These are phyloP conservation scores for Gossypium schwendimanii DNA, from an alignment of 441 rosid species.

Conservation along the genomic window DNA sequence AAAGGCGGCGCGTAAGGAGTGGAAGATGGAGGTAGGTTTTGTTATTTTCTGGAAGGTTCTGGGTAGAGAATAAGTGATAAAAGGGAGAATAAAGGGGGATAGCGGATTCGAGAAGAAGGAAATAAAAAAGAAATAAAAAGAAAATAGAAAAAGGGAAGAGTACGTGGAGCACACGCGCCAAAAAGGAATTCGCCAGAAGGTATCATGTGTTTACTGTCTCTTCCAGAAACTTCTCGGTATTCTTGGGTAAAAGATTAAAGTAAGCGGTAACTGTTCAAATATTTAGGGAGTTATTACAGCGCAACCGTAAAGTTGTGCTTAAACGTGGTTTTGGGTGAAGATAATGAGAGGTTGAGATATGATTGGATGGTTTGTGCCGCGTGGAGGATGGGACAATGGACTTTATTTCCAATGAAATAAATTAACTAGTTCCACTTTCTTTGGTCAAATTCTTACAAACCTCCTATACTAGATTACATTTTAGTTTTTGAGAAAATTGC, in stretches of 20 bases:
- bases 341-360: background rate
- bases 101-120: slow-evolving; percentile 51
- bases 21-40: slow-evolving; percentile 14
- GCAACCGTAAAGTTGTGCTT: too few species aligned
- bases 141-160: slow-evolving; percentile 16
- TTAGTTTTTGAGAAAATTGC: too few species aligned
- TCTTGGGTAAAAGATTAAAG: too few species aligned
- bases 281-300: too few species aligned
- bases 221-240: slow-evolving; percentile 34
- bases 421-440: background rate
- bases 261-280: too few species aligned
- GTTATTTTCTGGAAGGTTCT: slow-evolving; percentile 76
- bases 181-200: slow-evolving; percentile 42
- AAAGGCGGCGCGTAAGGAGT: slow-evolving; percentile 14
- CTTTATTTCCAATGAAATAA: background rate
- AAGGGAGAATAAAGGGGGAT: slow-evolving; percentile 22
- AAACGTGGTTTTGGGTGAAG: background rate
- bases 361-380: background rate
- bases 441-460: too few species aligned
- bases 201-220: background rate
- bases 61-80: slow-evolving; percentile 33
- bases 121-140: slow-evolving; percentile 2
- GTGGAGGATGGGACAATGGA: background rate
- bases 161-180: slow-evolving; percentile 23
- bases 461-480: too few species aligned